Base-by-base conservation (phyloP, 495 filamentous ascomycete species). In the Tuber aestivum region DNA sequence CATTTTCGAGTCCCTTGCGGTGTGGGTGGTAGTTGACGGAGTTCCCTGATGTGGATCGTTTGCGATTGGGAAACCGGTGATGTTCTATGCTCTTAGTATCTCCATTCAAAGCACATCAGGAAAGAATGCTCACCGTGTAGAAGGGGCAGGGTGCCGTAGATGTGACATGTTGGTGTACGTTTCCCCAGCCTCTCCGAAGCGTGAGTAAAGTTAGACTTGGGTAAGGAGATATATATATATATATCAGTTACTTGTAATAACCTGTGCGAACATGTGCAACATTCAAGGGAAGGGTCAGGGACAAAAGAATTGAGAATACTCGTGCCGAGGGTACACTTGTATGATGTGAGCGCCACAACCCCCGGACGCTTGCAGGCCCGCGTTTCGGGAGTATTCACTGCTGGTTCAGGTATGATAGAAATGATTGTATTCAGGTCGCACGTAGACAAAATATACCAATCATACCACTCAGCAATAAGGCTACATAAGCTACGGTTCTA, bases 31-130 rank as follows among this genome's bases (percentile, higher is more conserved):
- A 65, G 69, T 35, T 78, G 71, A 32, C 71, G 44, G 38, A 79
- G 69, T 65, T 79, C 77, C 16, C 56, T 76, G 42, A 79, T 74
- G 35, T 41, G 77, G 40, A 79, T 75, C 35, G 44, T 75, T 41
- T 68, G 76, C 38, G 72, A 70, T 70, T 78, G 69, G 8, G 27
- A 35, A 35, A 65, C 12, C 5, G 27, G 56, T 65, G 16, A 35
- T 35, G 56, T 20, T 3, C 56, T 65, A 65, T 35, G 27, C 27
- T 20, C 27, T 65, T 65, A 65, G 56, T 3, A 65, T 32, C 27
- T 35, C 27, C 35, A 65, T 65, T 32, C 56, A 35, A 65, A 65
- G 18, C 12, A 18, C 16, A 65, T 32, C 12, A 65, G 16, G 27
- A 65, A 35, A 20, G 27, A 65, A 35, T 35, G 35, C 56, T 35